Evolutionary conservation across 192 early-diverging fungal species (phyloP), one percentile per base, ranked within the genome.

Genomic region (Coemansia sp.): DNA sequence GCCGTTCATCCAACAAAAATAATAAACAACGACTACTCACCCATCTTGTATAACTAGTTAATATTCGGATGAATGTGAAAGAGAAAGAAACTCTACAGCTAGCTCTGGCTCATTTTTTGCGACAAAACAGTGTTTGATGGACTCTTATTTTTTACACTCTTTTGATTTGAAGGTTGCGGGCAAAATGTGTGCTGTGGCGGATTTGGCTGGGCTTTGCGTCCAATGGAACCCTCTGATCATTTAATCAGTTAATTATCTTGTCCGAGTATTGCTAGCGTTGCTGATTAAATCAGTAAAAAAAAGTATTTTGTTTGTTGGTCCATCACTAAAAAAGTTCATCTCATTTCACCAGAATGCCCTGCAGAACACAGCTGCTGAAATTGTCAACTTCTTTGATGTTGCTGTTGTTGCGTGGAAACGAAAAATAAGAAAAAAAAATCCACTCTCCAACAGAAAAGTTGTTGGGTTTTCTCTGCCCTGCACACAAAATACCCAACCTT

Each of bases 51-150:
- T 58, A 63, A 60, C 57, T 70, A 67, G 51, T 67, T 47, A 63
- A 72, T 26, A 52, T 76, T 76, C 52, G 59, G 73, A 52, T 70
- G 73, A 76, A 61, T 57, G 67, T 59, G 68, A 70, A 58, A 76
- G 63, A 72, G 66, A 67, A 67, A 59, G 65, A 65, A 70, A 49
- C 43, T 46, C 22, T 16, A 32, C 45, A 48, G 26, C 26, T 26
- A 26, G 26, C 26, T 26, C 26, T 26, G 26, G 26, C 26, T 26
- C 26, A 3, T 26, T 26, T 26, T 26, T 26, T 26, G 26, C 26
- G 3, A 26, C 26, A 26, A 26, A 26, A 26, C 26, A 26, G 26
- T 26, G 26, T 26, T 26, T 26, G 26, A 41, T 12, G 12, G 16
- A 22, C 51, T 54, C 26, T 4, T 9, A 6, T 48, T 11, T 26